Evolutionary conservation across 257 asterid genomes (phyloP).

Genomic region (Voacanga thouarsii): DNA sequence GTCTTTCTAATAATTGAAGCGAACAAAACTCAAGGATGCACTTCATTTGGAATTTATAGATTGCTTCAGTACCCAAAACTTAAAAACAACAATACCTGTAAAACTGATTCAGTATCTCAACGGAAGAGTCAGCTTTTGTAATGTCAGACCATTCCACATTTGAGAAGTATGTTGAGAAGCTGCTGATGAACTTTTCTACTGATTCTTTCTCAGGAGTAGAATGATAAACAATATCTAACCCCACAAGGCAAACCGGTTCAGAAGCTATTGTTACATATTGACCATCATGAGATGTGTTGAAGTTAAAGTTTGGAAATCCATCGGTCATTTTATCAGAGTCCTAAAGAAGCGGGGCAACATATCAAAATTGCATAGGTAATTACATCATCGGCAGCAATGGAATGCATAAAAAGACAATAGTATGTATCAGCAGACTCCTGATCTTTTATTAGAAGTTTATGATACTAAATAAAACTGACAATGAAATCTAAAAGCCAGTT

Average conservation of each 20-base stretch:
- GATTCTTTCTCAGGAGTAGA: slow-evolving; percentile 64
- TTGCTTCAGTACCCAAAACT: background rate
- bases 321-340: slow-evolving; percentile 35
- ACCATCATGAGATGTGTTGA: slow-evolving; percentile 87
- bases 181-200: slow-evolving; percentile 47
- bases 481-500: background rate
- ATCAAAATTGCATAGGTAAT: background rate
- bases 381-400: background rate
- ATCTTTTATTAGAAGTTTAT: background rate
- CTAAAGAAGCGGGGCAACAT: slow-evolving; percentile 24
- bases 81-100: slow-evolving; percentile 45
- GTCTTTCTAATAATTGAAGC: background rate
- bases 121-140: slow-evolving; percentile 43
- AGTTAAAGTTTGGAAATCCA: slow-evolving; percentile 68
- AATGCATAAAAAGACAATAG: background rate
- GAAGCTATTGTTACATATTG: slow-evolving; percentile 92
- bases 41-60: background rate
- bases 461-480: background rate
- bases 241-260: slow-evolving; percentile 86
- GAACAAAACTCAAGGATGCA: background rate
- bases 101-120: slow-evolving; percentile 54
- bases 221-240: slow-evolving; percentile 71
- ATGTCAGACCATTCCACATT: slow-evolving; percentile 64
- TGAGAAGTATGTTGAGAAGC: slow-evolving; percentile 69
- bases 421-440: background rate